Conservation (phyloP, 106 monocot species). For the Iris macrosiphon region DNA sequence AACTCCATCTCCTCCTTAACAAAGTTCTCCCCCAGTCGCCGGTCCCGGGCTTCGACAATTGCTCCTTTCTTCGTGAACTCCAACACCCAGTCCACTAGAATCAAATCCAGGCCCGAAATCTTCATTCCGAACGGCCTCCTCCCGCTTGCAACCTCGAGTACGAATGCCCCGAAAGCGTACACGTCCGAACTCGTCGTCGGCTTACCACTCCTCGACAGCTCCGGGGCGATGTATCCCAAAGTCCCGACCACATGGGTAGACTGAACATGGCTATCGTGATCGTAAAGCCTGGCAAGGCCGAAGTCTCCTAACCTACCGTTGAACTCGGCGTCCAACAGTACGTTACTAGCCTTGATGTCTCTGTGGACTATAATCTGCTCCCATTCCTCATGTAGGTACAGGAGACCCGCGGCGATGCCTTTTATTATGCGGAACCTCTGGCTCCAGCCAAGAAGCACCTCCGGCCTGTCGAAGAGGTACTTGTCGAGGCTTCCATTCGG, state of each 20-base stretch:
- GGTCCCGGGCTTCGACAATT: constrained; percentile 36
- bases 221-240: constrained; percentile 57
- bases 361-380: constrained; percentile 57
- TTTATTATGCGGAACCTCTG: constrained; percentile 30
- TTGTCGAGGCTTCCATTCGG: constrained; percentile 55
- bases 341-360: constrained; percentile 61
- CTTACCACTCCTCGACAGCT: constrained; percentile 44
- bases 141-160: constrained; percentile 51
- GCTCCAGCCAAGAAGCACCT: constrained; percentile 26
- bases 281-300: constrained; percentile 49
- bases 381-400: constrained; percentile 59
- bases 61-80: constrained; percentile 20
- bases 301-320: constrained; percentile 59
- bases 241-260: constrained; percentile 57
- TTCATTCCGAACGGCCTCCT: constrained; percentile 39
- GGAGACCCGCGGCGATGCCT: constrained; percentile 39
- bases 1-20: constrained; percentile 31
- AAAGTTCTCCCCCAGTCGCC: constrained; percentile 16
- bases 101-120: constrained; percentile 13
- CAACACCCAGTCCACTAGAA: constrained; percentile 45
- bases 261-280: constrained; percentile 34
- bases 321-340: constrained; percentile 40
- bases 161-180: constrained; percentile 49
- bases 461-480: constrained; percentile 18
- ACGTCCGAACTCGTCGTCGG: constrained; percentile 48